These are phyloP conservation scores for Piromyces sp. DNA, from an alignment of 192 early-diverging fungal genomes.

Conservation along the genomic window DNA sequence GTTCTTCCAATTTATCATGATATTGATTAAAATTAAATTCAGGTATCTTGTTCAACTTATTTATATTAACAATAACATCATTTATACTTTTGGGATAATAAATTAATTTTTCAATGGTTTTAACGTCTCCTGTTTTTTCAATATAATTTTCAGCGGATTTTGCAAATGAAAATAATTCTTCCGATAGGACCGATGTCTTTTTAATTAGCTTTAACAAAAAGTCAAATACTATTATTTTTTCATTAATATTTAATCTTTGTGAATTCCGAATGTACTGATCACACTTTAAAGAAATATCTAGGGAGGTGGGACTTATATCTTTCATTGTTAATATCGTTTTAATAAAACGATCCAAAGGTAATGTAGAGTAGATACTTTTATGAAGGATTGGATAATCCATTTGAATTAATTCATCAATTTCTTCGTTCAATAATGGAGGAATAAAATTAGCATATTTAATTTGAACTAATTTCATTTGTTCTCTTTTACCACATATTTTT, in stretches of 20 bases:
- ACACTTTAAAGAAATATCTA: neutral
- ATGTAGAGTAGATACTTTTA: neutral
- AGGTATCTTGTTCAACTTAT: neutral
- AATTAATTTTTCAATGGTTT: neutral
- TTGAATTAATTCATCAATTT: neutral
- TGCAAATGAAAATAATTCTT: neutral
- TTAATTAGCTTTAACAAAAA: neutral
- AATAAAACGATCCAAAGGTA: neutral
- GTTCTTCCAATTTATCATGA: neutral
- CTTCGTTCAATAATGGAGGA: neutral
- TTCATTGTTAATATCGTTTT: neutral
- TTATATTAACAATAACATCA: neutral
- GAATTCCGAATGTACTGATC: neutral
- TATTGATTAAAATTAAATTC: neutral
- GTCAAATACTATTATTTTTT: neutral
- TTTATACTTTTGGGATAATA: neutral
- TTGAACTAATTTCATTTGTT: neutral
- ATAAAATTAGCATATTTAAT: neutral
- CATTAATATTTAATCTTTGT: neutral
- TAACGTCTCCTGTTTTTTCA: neutral
- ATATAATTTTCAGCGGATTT: neutral
- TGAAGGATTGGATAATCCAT: neutral
- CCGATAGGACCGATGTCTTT: neutral
- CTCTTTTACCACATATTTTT: neutral
- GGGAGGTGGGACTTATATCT: neutral